Evolutionary conservation across 2,329 filamentous ascomycete genomes (phyloP), one percentile per base, ranked within the genome.

Genomic region (Cordyceps sp.): DNA sequence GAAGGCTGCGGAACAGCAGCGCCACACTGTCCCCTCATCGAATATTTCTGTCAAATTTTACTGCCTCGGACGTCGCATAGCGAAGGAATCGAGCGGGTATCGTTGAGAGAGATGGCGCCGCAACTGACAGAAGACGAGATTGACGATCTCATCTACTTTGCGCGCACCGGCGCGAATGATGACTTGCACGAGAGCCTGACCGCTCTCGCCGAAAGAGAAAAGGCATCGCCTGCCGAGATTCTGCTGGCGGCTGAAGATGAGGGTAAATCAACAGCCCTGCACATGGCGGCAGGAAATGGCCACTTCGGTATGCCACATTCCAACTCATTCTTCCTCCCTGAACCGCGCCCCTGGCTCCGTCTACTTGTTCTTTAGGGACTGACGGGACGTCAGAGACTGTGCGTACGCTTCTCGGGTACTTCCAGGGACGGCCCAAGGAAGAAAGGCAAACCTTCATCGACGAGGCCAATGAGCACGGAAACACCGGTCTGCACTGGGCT

Each of bases 401-500:
- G 15, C 56, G 45, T 25, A 45, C 53, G 29, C 45, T 69, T 29
- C 43, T 68, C 4, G 43, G 47, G n/a, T 52, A 54, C 38, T 62
- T 67, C 37, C 43, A 55, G 18, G 43, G 40, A n/a, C 52, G 48
- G 28, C 53, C 53, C 29, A 52, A 52, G 36, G 50, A 51, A 22
- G 55, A 59, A 37, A 59, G 57, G 39, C 57, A 61, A 39, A 50
- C 63, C 1, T 73, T 77, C 42, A 53, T 85, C 17, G 78, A 84
- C 44, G 61, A 66, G 3, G 64, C 69, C 38, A 98, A 98, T 48
- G 62, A 73, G 38, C 78, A 80, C 29, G 86, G 85, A 28, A 96
- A 94, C 59, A 94, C 88, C 1, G 72, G 84, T 1, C 62, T 98
- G 36, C 90, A 98, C 58, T 96, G 86, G 86, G 88, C 88, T 0